Evolutionary conservation across 768 basidiomycete genomes (phyloP).

Genomic region (Kwoniella pini): DNA sequence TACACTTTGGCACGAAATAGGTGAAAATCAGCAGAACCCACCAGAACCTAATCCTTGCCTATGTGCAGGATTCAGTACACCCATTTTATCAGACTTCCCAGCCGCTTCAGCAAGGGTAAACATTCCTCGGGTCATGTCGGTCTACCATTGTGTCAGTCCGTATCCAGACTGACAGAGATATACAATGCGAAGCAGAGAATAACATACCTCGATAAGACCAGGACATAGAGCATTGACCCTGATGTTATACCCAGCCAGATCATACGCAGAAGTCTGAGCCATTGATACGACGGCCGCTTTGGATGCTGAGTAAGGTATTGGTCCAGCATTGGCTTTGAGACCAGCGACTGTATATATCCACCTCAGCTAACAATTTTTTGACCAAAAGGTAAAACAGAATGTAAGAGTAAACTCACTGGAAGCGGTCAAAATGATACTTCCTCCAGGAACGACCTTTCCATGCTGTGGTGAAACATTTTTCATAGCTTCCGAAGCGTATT

Average conservation of each 20-base stretch:
- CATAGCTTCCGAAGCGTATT: conserved; percentile 84
- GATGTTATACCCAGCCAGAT: conserved; percentile 76
- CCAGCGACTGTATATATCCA: conserved; percentile 25
- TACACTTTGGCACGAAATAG: neutral
- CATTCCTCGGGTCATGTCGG: conserved; percentile 78
- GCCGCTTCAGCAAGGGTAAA: conserved; percentile 76
- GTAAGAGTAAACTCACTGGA: conserved; percentile 64
- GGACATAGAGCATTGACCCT: conserved; percentile 89
- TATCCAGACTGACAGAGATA: no score
- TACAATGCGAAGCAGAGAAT: neutral
- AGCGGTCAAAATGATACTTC: conserved; percentile 82
- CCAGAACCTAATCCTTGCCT: conserved; percentile 81
- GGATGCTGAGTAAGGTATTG: conserved; percentile 73
- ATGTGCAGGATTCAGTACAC: conserved; percentile 78
- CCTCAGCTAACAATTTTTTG: neutral
- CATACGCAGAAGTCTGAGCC: conserved; percentile 77
- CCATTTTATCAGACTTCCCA: conserved; percentile 74
- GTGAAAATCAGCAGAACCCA: conserved; percentile 46
- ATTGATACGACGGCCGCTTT: conserved; percentile 92
- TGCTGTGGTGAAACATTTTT: conserved; percentile 64
- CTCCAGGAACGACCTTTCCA: conserved; percentile 70
- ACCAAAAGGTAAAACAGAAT: neutral
- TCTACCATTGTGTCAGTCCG: conserved; percentile 54
- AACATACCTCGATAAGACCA: conserved; percentile 70
- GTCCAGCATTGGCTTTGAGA: conserved; percentile 35